Conservation (phyloP, 495 filamentous ascomycete species). For the Durotheca rogersii region DNA sequence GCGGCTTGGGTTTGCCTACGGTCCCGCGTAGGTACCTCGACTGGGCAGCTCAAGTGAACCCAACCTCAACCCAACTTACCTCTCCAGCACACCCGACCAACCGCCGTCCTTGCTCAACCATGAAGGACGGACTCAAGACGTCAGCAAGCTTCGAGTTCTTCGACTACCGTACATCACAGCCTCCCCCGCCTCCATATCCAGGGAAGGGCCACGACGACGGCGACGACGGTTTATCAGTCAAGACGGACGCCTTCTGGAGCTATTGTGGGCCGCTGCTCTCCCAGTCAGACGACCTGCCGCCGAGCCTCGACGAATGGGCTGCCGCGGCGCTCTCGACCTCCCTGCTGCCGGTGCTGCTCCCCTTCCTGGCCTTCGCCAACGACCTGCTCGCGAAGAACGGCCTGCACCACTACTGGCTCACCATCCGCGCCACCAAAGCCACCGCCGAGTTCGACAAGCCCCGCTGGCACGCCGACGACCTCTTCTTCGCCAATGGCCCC, state of each 20-base stretch:
- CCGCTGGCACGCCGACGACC: slow-evolving; percentile 41
- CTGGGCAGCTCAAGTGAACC: too few species aligned
- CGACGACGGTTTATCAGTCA: slow-evolving; percentile 16
- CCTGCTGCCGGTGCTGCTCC: slow-evolving; percentile 26
- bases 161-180: slow-evolving; percentile 5
- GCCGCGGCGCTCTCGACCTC: slow-evolving; percentile 17
- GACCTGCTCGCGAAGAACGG: slow-evolving; percentile 22
- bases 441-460: slow-evolving; percentile 36
- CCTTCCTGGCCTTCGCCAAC: slow-evolving; percentile 32
- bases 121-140: slow-evolving; percentile 12
- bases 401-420: slow-evolving; percentile 38
- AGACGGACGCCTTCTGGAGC: slow-evolving; percentile 33
- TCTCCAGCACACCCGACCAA: too few species aligned
- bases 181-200: too few species aligned
- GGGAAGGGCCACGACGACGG: background rate
- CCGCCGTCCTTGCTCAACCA: slow-evolving; percentile 2
- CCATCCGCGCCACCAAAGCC: slow-evolving; percentile 37
- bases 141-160: slow-evolving; percentile 30
- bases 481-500: slow-evolving; percentile 31
- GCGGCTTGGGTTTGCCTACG: background rate
- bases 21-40: too few species aligned
- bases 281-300: slow-evolving; percentile 18
- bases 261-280: slow-evolving; percentile 33
- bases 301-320: slow-evolving; percentile 32
- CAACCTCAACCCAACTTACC: too few species aligned